A percentile compares a stretch with the other conserved stretches of the same genome.
phyloP scores from a whole-genome alignment of 2,329 filamentous ascomycete species.

The Tolypocladium pustulatum region DNA sequence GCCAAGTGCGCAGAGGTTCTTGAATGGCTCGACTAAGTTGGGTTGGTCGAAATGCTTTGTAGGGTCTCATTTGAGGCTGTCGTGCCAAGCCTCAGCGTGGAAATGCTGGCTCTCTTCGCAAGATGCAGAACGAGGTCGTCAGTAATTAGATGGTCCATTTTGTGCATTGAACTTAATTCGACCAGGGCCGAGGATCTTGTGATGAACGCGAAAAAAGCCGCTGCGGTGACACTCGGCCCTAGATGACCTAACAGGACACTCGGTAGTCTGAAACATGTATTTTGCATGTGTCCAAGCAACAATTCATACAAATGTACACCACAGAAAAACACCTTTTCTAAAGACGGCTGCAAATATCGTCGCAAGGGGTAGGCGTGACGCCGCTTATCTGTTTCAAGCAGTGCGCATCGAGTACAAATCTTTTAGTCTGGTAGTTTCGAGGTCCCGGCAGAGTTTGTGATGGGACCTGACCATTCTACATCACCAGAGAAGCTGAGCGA shows the following conservation, averaged over 20 bases:
- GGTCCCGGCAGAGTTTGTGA: not conserved
- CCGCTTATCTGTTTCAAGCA: not conserved
- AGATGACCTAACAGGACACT: not conserved
- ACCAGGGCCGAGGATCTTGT: not conserved
- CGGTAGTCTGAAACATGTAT: not conserved
- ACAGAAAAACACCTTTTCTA: not conserved
- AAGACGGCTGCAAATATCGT: not conserved
- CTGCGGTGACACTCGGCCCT: not conserved
- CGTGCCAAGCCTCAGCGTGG: not conserved
- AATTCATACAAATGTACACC: not conserved
- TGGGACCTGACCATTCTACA: not conserved
- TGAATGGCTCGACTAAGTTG: not conserved
- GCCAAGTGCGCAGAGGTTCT: not conserved
- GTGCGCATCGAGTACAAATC: not conserved
- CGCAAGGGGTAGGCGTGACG: not conserved
- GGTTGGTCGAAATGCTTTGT: not conserved
- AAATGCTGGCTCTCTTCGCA: not conserved
- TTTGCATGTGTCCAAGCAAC: not conserved
- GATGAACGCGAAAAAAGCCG: not conserved
- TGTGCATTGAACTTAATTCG: not conserved
- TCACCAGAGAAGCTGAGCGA: not conserved
- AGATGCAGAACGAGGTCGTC: not conserved
- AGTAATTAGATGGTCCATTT: not conserved
- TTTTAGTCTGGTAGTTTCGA: not conserved
- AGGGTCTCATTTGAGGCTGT: not conserved